Evolutionary conservation across 352 stramenopile genomes (phyloP).

Genomic region (Pythium vanterpoolii): DNA sequence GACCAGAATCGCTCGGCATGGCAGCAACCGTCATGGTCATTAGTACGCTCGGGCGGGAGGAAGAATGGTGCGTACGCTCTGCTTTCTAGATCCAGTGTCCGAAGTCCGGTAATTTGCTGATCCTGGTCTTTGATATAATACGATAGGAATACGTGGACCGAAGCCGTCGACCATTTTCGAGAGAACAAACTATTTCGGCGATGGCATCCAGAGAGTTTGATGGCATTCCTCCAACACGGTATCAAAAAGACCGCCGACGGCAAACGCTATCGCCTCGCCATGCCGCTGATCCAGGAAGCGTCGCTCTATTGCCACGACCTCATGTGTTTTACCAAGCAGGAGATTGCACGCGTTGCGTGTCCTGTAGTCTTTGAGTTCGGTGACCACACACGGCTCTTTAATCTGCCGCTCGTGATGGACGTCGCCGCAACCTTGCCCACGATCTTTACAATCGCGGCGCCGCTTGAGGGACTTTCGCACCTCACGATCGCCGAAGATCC

Average conservation of each 20-base stretch:
- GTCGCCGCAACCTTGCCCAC: neutral
- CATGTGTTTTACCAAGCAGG: neutral
- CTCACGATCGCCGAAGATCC: conserved; percentile 18
- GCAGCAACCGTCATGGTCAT: conserved; percentile 2
- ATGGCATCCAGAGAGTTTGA: conserved; percentile 11
- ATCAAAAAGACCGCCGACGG: conserved; percentile 7
- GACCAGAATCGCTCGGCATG: neutral
- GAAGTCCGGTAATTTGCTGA: neutral
- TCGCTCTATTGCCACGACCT: conserved; percentile 21
- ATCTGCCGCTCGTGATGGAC: neutral
- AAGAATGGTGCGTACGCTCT: conserved; percentile 15
- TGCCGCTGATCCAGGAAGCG: conserved; percentile 10
- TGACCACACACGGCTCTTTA: conserved; percentile 14
- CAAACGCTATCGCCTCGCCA: conserved; percentile 11
- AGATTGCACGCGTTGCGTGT: conserved; percentile 5
- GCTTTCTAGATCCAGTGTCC: neutral
- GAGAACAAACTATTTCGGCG: conserved; percentile 2
- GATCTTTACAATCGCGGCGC: neutral
- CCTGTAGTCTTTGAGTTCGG: conserved; percentile 11
- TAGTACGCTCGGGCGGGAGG: conserved; percentile 5
- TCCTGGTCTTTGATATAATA: neutral
- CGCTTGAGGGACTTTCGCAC: conserved; percentile 8
- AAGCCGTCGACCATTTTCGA: conserved; percentile 13
- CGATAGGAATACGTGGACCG: conserved; percentile 16
- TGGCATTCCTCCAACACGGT: conserved; percentile 13